Conservation (phyloP, 73 alveolate genomes). For the Stentor roeselii region DNA sequence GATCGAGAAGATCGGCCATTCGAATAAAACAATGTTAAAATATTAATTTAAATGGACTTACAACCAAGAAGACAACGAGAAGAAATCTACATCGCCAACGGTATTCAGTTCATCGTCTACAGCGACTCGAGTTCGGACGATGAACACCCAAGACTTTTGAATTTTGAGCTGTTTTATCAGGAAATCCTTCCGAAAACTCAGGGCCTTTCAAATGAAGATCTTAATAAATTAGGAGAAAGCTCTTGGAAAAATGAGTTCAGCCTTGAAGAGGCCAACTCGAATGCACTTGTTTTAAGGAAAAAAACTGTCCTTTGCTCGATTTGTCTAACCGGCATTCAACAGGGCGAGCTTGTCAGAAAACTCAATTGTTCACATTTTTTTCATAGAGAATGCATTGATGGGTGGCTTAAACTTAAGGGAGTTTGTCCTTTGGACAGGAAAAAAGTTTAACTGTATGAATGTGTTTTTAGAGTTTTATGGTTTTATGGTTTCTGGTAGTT, state of each 20-base stretch:
- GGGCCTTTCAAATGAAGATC: neutral
- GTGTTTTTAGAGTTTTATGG: too few species aligned
- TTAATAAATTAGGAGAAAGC: neutral
- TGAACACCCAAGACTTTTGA: neutral
- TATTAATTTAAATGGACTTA: neutral
- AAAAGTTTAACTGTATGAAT: neutral
- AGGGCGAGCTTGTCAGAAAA: slow-evolving; percentile 58
- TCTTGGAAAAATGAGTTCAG: neutral
- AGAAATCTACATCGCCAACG: neutral
- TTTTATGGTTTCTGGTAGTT: too few species aligned
- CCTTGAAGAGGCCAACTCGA: neutral
- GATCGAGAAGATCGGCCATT: too few species aligned
- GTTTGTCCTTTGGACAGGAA: slow-evolving; percentile 32
- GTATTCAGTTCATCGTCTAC: neutral
- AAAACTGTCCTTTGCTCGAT: slow-evolving; percentile 43
- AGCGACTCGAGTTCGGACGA: neutral
- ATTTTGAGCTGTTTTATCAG: neutral
- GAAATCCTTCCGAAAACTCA: neutral
- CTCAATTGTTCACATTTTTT: slow-evolving; percentile 79
- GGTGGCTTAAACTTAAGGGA: slow-evolving; percentile 59
- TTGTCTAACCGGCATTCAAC: slow-evolving; percentile 63
- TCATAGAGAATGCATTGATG: slow-evolving; percentile 69
- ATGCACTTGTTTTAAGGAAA: neutral
- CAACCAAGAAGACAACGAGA: neutral
- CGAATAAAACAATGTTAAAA: too few species aligned